phyloP scores from a whole-genome alignment of 177 flowering plant genomes.

The Vitis hybrid region DNA sequence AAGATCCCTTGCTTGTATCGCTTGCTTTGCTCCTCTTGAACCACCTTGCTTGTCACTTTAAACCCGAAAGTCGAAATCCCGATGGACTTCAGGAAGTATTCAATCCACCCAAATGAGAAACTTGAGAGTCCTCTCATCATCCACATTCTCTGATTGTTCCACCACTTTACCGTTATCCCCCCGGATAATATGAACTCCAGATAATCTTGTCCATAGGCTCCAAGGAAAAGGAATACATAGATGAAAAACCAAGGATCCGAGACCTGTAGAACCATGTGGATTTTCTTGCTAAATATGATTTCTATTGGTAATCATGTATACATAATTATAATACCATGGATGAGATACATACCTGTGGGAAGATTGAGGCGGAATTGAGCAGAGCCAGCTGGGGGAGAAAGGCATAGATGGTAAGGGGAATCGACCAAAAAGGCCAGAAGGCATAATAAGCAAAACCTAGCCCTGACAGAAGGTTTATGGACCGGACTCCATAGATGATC shows the following conservation, averaged over 20 bases:
- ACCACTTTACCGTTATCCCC: constrained; percentile 22
- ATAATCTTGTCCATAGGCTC: constrained; percentile 24
- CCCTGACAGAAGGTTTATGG: neutral
- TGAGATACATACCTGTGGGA: no score
- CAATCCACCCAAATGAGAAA: constrained; percentile 15
- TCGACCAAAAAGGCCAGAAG: neutral
- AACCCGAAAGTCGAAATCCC: constrained; percentile 22
- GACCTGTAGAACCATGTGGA: constrained; percentile 2
- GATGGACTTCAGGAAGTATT: constrained; percentile 12
- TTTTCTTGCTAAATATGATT: no score
- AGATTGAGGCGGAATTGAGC: neutral
- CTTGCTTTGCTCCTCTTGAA: constrained; percentile 17
- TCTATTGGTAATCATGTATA: no score
- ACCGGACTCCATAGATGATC: neutral
- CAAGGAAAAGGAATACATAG: constrained; percentile 11
- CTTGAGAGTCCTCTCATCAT: constrained; percentile 27
- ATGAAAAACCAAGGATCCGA: constrained; percentile 8
- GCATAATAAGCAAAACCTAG: neutral
- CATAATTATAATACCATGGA: no score
- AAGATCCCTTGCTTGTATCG: neutral
- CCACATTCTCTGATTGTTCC: constrained; percentile 35
- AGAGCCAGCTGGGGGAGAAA: neutral
- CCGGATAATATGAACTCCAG: constrained; percentile 13
- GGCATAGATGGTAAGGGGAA: neutral
- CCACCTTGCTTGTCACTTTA: constrained; percentile 29